Evolutionary conservation across 1,139 yeast species (phyloP).

Genomic region (Zygosaccharomyces sapae): DNA sequence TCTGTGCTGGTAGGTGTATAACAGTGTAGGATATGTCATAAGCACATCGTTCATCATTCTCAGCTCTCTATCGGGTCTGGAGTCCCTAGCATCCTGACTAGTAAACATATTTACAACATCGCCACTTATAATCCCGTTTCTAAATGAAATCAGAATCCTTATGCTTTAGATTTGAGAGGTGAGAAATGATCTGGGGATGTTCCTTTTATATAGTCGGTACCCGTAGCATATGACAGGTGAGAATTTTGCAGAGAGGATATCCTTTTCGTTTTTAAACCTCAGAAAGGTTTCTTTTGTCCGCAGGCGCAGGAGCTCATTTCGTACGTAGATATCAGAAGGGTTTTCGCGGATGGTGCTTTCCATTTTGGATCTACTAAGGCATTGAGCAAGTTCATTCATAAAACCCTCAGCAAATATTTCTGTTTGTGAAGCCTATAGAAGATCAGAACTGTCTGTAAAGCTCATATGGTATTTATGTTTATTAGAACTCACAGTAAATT

Average conservation of each 20-base stretch:
- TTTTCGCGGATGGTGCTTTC: not conserved
- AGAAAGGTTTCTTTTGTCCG: not conserved
- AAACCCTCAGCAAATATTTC: not conserved
- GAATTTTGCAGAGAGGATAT: not conserved
- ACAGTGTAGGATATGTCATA: not conserved
- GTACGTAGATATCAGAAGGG: not conserved
- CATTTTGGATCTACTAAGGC: not conserved
- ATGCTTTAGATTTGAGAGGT: not conserved
- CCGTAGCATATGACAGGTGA: not conserved
- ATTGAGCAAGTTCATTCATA: not conserved
- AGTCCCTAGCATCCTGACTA: not conserved
- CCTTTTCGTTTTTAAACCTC: not conserved
- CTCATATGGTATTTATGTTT: not conserved
- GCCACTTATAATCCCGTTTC: not conserved
- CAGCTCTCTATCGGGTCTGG: not conserved
- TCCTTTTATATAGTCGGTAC: not conserved
- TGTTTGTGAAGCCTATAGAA: not conserved
- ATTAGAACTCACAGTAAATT: not conserved
- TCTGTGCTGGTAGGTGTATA: not conserved
- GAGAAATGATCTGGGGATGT: not conserved
- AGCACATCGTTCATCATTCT: not conserved
- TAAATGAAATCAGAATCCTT: not conserved
- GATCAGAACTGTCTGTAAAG: not conserved
- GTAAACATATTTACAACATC: not conserved
- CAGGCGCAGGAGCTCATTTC: not conserved